phyloP scores from a whole-genome alignment of 2,329 filamentous ascomycete genomes.

The Trichophyton simii region DNA sequence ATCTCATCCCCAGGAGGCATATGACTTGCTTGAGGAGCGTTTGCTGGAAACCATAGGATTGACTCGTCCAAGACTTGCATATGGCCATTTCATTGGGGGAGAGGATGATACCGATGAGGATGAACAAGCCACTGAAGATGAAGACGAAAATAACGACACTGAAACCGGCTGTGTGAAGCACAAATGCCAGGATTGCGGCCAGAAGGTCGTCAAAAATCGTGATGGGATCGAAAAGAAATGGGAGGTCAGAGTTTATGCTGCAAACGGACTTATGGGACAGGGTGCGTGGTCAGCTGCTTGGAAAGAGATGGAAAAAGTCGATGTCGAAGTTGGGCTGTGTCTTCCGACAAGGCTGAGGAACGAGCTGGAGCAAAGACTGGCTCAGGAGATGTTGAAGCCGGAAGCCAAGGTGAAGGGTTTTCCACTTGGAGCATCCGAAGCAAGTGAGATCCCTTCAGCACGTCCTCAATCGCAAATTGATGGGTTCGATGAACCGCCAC shows the following conservation, averaged over 20 bases:
- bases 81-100: conserved; percentile 43
- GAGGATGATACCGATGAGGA: conserved; percentile 17
- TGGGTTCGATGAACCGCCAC: conserved; percentile 8
- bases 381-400: conserved; percentile 25
- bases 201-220: conserved; percentile 34
- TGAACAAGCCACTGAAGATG: conserved; percentile 19
- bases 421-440: neutral
- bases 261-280: conserved; percentile 83
- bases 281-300: conserved; percentile 89
- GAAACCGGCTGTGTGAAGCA: conserved; percentile 23
- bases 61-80: conserved; percentile 42
- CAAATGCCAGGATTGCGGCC: conserved; percentile 40
- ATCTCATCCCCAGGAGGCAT: conserved; percentile 50
- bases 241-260: conserved; percentile 76
- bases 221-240: conserved; percentile 40
- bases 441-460: neutral
- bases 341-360: conserved; percentile 42
- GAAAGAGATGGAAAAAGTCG: conserved; percentile 97
- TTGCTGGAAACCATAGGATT: conserved; percentile 49
- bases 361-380: conserved; percentile 35
- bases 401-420: conserved; percentile 4
- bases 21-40: conserved; percentile 50
- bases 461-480: conserved; percentile 13
- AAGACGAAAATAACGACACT: conserved; percentile 22
- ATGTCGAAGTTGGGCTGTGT: conserved; percentile 75